These are phyloP conservation scores for Crithidia sp. DNA, from an alignment of 208 protist species.

Conservation along the genomic window DNA sequence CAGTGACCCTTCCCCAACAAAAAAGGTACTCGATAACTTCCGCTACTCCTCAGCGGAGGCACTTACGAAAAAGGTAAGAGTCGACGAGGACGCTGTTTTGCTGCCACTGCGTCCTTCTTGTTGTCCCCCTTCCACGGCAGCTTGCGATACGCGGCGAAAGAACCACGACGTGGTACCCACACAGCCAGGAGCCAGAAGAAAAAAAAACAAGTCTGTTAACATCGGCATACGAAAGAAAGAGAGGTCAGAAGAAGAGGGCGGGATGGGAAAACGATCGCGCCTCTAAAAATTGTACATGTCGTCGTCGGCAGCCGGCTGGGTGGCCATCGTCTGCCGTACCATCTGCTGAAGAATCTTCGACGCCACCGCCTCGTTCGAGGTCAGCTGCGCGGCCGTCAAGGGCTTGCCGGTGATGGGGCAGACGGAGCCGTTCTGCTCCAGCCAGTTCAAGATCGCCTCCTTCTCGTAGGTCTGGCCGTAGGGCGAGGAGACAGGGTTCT, in stretches of 20 bases:
- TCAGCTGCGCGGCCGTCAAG: constrained; percentile 62
- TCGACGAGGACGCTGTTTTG: too few species aligned
- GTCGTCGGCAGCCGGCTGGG: constrained; percentile 59
- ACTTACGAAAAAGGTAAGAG: too few species aligned
- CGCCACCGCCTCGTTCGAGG: constrained; percentile 68
- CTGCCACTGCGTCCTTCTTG: too few species aligned
- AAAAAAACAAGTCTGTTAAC: not conserved
- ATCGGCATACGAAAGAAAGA: not conserved
- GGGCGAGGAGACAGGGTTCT: constrained; percentile 90
- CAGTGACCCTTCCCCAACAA: too few species aligned
- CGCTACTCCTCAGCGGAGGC: too few species aligned
- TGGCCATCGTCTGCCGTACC: constrained; percentile 76
- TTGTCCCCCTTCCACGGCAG: too few species aligned
- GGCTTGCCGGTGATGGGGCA: constrained; percentile 92
- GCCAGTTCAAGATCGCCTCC: constrained; percentile 84
- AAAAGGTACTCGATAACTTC: too few species aligned
- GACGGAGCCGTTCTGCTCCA: constrained; percentile 87
- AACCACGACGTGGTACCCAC: not conserved
- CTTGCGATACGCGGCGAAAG: too few species aligned
- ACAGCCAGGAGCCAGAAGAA: not conserved
- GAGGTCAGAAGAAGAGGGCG: not conserved
- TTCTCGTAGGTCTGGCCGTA: constrained; percentile 91
- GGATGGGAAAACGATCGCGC: not conserved
- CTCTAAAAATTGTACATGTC: constrained; percentile 93
- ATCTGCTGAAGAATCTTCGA: constrained; percentile 84